These are phyloP conservation scores for Candida montana DNA, from an alignment of 805 yeast species.

Conservation along the genomic window DNA sequence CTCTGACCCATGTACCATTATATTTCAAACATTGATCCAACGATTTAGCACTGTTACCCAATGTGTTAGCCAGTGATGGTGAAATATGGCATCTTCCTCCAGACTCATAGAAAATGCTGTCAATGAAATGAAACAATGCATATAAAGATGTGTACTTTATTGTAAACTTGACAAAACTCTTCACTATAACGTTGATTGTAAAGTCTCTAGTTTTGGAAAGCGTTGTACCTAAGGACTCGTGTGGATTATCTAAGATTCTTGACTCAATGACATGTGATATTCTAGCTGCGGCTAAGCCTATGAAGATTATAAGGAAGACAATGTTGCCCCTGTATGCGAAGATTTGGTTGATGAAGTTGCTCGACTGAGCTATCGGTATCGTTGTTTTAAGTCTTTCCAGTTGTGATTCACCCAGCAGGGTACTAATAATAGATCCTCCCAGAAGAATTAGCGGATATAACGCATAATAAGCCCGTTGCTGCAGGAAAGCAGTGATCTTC, in stretches of 20 bases:
- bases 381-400: not conserved
- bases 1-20: slow-evolving; percentile 20
- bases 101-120: slow-evolving; percentile 26
- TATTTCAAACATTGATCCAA: slow-evolving; percentile 11
- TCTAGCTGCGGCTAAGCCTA: slow-evolving; percentile 14
- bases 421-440: not conserved
- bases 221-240: not conserved
- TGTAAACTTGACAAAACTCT: slow-evolving; percentile 23
- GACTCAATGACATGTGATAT: not conserved
- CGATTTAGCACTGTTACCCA: slow-evolving; percentile 3
- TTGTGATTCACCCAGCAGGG: not conserved
- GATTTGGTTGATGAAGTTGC: slow-evolving; percentile 26
- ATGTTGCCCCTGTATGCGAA: slow-evolving; percentile 33
- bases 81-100: slow-evolving; percentile 29
- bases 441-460: slow-evolving; percentile 8
- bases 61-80: slow-evolving; percentile 8
- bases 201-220: not conserved
- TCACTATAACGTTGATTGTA: slow-evolving; percentile 7
- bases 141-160: slow-evolving; percentile 23
- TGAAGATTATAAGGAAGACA: slow-evolving; percentile 21
- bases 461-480: slow-evolving; percentile 1
- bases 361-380: slow-evolving; percentile 16
- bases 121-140: slow-evolving; percentile 27
- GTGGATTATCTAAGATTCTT: not conserved
- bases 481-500: not conserved